These are phyloP conservation scores for Clavispora santaluciae DNA, from an alignment of 805 yeast genomes.

Conservation along the genomic window DNA sequence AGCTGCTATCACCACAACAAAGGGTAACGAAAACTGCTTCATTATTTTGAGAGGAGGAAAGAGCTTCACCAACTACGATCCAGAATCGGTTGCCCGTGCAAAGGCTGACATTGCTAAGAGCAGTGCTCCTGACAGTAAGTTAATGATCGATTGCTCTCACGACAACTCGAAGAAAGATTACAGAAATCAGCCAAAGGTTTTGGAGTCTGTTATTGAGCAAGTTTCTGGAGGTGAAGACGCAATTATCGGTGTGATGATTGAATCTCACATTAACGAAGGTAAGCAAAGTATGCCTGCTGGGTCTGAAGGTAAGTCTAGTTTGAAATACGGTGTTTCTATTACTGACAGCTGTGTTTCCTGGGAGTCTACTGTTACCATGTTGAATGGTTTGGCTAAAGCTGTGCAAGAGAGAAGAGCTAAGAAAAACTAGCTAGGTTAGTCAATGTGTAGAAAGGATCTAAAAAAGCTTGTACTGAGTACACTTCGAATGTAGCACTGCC, in stretches of 20 bases:
- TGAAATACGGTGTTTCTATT: slow-evolving; percentile 89
- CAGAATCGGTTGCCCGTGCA: slow-evolving; percentile 58
- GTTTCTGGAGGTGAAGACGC: slow-evolving; percentile 64
- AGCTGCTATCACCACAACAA: slow-evolving; percentile 93
- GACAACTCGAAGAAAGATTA: slow-evolving; percentile 91
- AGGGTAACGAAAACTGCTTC: slow-evolving; percentile 87
- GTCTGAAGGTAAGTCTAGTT: slow-evolving; percentile 61
- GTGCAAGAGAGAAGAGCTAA: slow-evolving; percentile 66
- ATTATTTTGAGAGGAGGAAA: slow-evolving; percentile 95
- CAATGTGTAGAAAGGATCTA: background rate
- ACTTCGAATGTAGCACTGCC: too few relatives aligned
- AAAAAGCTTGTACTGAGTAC: background rate
- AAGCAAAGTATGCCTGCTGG: slow-evolving; percentile 71
- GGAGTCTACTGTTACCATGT: slow-evolving; percentile 74
- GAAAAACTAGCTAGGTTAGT: background rate
- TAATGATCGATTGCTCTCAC: slow-evolving; percentile 92
- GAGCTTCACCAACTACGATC: slow-evolving; percentile 85
- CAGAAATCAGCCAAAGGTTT: slow-evolving; percentile 90
- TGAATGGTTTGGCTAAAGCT: slow-evolving; percentile 69
- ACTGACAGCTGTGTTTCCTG: slow-evolving; percentile 97
- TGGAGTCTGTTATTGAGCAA: slow-evolving; percentile 73
- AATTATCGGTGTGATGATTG: slow-evolving; percentile 95
- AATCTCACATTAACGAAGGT: slow-evolving; percentile 86
- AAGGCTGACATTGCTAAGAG: slow-evolving; percentile 43
- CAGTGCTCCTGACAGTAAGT: slow-evolving; percentile 55